Percentiles rank a stretch among this genome's conserved stretches.
Evolutionary conservation across 1,284 basidiomycete species (phyloP).

Genomic region (Trametes hirsuta): DNA sequence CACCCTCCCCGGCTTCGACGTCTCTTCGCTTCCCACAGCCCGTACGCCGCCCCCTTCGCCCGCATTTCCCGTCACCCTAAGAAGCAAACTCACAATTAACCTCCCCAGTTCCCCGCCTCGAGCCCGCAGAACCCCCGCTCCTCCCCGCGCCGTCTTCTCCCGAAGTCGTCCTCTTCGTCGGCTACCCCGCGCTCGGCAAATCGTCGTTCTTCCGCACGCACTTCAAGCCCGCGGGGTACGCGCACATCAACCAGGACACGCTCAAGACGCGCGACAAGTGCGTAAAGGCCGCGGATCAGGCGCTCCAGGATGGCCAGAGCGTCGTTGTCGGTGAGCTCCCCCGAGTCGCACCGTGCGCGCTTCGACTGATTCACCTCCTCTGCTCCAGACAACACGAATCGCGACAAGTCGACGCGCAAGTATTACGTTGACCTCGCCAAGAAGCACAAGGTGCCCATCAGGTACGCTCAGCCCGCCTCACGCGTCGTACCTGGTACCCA

Average conservation of each 20-base stretch:
- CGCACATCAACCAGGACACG: slow-evolving; percentile 87
- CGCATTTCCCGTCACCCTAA: background rate
- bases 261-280: slow-evolving; percentile 79
- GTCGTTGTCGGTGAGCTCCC: slow-evolving; percentile 73
- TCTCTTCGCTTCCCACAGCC: slow-evolving; percentile 47
- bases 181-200: slow-evolving; percentile 88
- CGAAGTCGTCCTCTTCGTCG: slow-evolving; percentile 86
- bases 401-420: slow-evolving; percentile 68
- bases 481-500: background rate
- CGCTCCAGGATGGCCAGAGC: slow-evolving; percentile 58
- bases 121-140: slow-evolving; percentile 67
- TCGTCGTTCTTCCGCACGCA: slow-evolving; percentile 76
- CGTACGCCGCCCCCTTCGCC: slow-evolving; percentile 36
- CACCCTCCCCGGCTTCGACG: slow-evolving; percentile 62
- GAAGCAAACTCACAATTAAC: background rate
- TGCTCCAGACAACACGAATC: slow-evolving; percentile 82
- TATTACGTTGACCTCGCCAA: slow-evolving; percentile 71
- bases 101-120: slow-evolving; percentile 53
- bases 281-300: slow-evolving; percentile 62
- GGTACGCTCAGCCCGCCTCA: slow-evolving; percentile 43
- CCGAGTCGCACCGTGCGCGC: background rate
- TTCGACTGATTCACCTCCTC: background rate
- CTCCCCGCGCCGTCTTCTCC: slow-evolving; percentile 45
- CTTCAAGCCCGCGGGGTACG: slow-evolving; percentile 73
- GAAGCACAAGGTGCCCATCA: slow-evolving; percentile 54